A percentile compares a stretch with the other conserved stretches of the same genome.
Evolutionary conservation across 257 asterid species (phyloP).

Genomic region (Parsonsia alboflavescens): DNA sequence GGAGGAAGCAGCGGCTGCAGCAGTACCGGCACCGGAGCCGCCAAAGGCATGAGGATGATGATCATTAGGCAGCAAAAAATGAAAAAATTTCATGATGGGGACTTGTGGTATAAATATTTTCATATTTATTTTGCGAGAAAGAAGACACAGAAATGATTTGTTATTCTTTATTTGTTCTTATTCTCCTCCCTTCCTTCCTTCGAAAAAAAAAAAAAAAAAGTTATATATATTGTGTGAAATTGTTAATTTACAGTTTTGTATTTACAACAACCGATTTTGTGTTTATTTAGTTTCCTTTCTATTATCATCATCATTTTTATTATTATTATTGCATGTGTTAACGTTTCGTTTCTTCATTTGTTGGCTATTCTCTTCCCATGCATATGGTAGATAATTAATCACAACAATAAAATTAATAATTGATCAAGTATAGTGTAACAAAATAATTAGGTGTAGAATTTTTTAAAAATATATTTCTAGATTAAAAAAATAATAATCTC

Average conservation of each 20-base stretch:
- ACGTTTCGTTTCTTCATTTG: no score
- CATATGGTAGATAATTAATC: no score
- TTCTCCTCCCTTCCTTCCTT: background rate
- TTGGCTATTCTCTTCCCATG: no score
- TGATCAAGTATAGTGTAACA: no score
- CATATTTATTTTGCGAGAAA: conserved; percentile 14
- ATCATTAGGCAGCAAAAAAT: background rate
- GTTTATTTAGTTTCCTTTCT: no score
- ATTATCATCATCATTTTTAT: no score
- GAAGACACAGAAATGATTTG: conserved; percentile 18
- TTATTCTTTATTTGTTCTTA: conserved; percentile 29
- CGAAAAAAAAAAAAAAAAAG: background rate
- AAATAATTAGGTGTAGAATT: no score
- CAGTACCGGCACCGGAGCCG: conserved; percentile 36
- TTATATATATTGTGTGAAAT: background rate
- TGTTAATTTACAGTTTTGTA: background rate
- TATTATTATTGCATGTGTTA: no score
- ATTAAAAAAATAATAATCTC: no score
- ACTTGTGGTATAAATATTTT: conserved; percentile 11
- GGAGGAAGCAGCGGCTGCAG: conserved; percentile 21
- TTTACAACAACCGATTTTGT: background rate
- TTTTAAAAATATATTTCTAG: no score
- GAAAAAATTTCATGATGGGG: background rate
- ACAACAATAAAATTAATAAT: no score
- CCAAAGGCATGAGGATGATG: conserved; percentile 39